Evolutionary conservation across 2,329 filamentous ascomycete species (phyloP), one percentile per base, ranked within the genome.

Genomic region (Cladosporium sp.): DNA sequence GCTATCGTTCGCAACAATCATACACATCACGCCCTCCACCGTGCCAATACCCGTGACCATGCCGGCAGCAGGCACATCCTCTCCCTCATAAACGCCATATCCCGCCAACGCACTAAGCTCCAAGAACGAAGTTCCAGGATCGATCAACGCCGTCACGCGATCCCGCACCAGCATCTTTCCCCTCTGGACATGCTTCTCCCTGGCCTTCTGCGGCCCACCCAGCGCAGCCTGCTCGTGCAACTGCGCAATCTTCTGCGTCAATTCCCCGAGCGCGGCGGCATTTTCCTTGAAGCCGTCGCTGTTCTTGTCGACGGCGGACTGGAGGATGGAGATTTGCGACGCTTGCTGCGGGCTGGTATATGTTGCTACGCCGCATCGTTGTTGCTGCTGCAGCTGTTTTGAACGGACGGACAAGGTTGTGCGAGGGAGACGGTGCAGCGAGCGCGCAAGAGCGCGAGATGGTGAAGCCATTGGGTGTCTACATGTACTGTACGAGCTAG

Each of bases 131-230:
- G 92, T 94, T 4, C 93, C 93, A 0, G 92, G 90, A 75, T 99
- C 94, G 69, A 97, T 86, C 69, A 99, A 82, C 4, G 92, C 91
- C 0, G 92, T 91, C 64, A 99, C 87, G 38, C 94, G 89, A 78
- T 98, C 94, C 70, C 95, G 84, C 2, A 93, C 92, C 65, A 99
- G 85, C 93, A 98, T 97, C 85, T 98, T 98, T 70, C 92, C 92
- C 72, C 93, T 85, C 38, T 89, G 87, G 26, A 96, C 80, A 76
- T 98, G 94, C 82, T 97, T 97, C 70, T 94, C 88, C 67, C 91
- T 85, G 4, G 94, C 92, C 78, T 95, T 95, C 66, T 89, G 85
- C 1, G 92, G 81, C 0, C 95, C 95, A 63, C 94, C 94, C 69
- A 86, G 84, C 60, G 92, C 87, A 10, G 72, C 74, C 71, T 85